Evolutionary conservation across 129 eudicot species (phyloP).

Genomic region (Artemisia annua): DNA sequence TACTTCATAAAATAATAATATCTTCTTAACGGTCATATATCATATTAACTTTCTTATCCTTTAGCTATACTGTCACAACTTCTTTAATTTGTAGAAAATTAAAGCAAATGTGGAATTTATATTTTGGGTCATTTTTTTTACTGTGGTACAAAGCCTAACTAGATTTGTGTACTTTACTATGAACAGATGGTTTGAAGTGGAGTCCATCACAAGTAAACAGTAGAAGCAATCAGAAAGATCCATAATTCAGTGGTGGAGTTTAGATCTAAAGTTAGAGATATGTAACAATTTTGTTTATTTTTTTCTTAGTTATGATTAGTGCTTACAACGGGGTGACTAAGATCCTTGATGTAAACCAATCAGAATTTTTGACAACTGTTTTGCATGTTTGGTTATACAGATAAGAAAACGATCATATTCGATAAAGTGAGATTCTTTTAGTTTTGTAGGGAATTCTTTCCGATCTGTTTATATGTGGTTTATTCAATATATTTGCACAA

Average conservation of each 20-base stretch:
- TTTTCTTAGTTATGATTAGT: slow-evolving; percentile 43
- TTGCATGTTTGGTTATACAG: slow-evolving; percentile 25
- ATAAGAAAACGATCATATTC: slow-evolving; percentile 4
- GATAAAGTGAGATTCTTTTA: neutral
- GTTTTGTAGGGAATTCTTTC: neutral
- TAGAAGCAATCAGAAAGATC: slow-evolving; percentile 29
- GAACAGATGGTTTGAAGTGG: slow-evolving; percentile 62
- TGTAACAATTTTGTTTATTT: slow-evolving; percentile 29
- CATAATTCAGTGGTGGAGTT: slow-evolving; percentile 33
- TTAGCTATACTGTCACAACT: neutral
- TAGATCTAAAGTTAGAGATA: slow-evolving; percentile 38
- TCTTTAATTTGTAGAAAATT: neutral
- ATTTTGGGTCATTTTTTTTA: slow-evolving; percentile 1
- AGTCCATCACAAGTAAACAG: slow-evolving; percentile 31
- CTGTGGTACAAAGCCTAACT: slow-evolving; percentile 22
- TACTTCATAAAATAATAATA: neutral
- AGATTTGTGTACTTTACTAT: slow-evolving; percentile 18
- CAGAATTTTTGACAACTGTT: slow-evolving; percentile 18
- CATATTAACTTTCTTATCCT: neutral
- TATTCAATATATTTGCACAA: too few relatives aligned
- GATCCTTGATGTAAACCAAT: slow-evolving; percentile 28
- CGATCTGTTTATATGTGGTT: too few relatives aligned
- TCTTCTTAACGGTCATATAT: neutral
- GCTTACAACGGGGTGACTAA: slow-evolving; percentile 29
- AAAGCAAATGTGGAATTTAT: neutral